Conservation (phyloP, 768 basidiomycete species). For the Suillus americanus region DNA sequence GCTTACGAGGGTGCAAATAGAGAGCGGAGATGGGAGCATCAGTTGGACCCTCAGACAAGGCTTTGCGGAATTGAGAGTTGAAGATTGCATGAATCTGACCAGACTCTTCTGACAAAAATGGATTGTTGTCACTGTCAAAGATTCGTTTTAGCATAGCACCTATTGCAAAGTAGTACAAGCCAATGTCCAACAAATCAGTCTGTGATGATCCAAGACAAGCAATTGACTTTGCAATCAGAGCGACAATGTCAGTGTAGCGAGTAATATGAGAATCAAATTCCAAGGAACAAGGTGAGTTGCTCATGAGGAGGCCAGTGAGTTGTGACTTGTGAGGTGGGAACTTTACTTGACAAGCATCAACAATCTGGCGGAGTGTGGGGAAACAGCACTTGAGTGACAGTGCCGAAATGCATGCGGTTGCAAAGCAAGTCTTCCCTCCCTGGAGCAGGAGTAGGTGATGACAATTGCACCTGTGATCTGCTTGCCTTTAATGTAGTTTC, state of each 20-base stretch:
- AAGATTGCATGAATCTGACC: not conserved
- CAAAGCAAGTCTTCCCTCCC: conserved; percentile 25
- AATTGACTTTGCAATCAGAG: not conserved
- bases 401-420: conserved; percentile 17
- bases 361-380: conserved; percentile 17
- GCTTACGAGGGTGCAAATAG: not conserved
- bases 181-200: not conserved
- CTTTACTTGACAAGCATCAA: conserved; percentile 4
- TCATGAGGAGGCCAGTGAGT: not conserved
- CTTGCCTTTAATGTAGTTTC: not conserved
- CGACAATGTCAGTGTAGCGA: not conserved
- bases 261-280: not conserved
- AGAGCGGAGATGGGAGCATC: not conserved
- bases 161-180: not conserved
- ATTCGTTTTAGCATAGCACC: too few relatives aligned
- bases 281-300: not conserved
- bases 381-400: conserved; percentile 18
- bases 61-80: not conserved
- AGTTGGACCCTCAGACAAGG: not conserved
- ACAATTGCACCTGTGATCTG: not conserved
- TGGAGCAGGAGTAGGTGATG: too few relatives aligned
- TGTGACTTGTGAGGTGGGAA: not conserved
- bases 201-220: not conserved
- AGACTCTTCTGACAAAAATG: not conserved
- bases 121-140: too few relatives aligned